A percentile compares a stretch with the other conserved stretches of the same genome.
phyloP scores from a whole-genome alignment of 2,329 filamentous ascomycete species.

The Phyllosticta citrichinensis region DNA sequence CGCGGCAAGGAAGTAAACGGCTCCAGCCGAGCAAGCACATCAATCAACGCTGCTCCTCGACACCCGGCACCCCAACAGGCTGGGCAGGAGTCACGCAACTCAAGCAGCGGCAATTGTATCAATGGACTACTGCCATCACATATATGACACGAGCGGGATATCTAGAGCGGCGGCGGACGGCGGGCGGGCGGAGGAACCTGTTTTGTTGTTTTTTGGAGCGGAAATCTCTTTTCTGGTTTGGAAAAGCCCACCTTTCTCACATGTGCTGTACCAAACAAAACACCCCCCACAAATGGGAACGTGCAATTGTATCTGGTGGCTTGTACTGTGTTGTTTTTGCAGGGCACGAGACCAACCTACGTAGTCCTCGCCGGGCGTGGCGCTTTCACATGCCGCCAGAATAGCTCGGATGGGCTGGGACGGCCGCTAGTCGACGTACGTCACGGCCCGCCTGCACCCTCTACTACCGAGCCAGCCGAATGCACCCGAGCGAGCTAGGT shows the following conservation, averaged over 20 bases:
- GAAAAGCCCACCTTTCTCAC: too few relatives aligned
- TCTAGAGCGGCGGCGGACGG: too few relatives aligned
- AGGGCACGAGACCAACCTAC: neutral
- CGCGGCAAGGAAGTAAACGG: conserved; percentile 16
- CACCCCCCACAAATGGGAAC: too few relatives aligned
- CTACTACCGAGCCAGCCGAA: neutral
- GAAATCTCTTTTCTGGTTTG: too few relatives aligned
- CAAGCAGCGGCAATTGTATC: neutral
- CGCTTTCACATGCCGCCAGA: neutral
- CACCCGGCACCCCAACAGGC: neutral
- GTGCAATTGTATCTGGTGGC: neutral
- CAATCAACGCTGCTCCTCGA: neutral
- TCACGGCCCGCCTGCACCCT: too few relatives aligned
- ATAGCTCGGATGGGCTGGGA: too few relatives aligned
- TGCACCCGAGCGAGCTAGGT: conserved; percentile 2
- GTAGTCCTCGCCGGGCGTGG: neutral
- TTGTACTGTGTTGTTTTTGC: neutral
- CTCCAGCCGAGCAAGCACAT: neutral
- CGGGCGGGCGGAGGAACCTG: too few relatives aligned
- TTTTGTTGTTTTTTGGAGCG: too few relatives aligned
- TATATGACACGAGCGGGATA: too few relatives aligned
- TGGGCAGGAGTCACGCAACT: neutral
- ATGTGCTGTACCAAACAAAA: too few relatives aligned
- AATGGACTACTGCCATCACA: too few relatives aligned
- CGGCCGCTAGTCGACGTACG: neutral